phyloP scores from a whole-genome alignment of 306 rosid genomes.

The Glycine latifolia region DNA sequence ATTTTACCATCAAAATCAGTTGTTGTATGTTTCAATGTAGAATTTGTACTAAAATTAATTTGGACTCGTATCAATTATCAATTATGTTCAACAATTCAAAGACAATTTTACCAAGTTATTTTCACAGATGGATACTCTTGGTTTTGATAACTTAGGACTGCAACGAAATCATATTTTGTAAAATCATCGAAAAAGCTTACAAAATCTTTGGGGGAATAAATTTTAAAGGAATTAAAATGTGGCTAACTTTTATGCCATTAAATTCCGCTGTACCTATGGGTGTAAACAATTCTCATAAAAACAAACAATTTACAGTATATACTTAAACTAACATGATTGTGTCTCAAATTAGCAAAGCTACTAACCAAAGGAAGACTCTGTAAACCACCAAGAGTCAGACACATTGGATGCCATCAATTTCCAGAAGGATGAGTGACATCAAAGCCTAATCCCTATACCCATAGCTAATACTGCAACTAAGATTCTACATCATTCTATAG shows the following conservation, averaged over 20 bases:
- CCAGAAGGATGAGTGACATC: neutral
- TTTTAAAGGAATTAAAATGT: no score
- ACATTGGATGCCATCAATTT: neutral
- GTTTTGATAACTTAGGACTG: no score
- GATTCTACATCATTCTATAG: neutral
- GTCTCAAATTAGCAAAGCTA: neutral
- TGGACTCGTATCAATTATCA: no score
- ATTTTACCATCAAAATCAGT: no score
- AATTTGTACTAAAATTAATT: no score
- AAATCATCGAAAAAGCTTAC: neutral
- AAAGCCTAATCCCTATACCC: neutral
- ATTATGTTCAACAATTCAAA: no score
- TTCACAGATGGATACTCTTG: no score
- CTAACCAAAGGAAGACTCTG: conserved; percentile 3
- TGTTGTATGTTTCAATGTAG: no score
- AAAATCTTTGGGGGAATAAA: neutral
- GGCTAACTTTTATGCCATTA: neutral
- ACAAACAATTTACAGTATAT: neutral
- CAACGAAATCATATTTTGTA: neutral
- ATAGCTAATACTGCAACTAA: neutral
- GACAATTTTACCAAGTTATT: no score
- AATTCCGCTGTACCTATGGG: neutral
- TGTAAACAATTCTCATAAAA: neutral
- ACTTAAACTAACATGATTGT: neutral
- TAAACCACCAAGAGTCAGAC: neutral